A percentile compares a stretch with the other conserved stretches of the same genome.
Evolutionary conservation across 495 filamentous ascomycete genomes (phyloP).

Genomic region (Extremus antarcticus): DNA sequence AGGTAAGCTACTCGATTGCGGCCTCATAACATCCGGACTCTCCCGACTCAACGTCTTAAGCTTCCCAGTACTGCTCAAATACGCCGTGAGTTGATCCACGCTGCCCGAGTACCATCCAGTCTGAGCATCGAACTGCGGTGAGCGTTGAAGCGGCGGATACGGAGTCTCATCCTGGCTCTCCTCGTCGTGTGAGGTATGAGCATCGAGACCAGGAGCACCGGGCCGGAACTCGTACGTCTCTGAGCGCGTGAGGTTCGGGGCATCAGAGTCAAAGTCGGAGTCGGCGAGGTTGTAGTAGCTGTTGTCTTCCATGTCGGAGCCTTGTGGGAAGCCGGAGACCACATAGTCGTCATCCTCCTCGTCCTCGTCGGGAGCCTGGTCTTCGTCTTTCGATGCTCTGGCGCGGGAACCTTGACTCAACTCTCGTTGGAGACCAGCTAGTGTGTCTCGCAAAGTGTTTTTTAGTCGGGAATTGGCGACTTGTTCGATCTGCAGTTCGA

Average conservation of each 20-base stretch:
- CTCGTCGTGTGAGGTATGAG: constrained; percentile 6
- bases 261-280: background rate
- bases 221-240: constrained; percentile 7
- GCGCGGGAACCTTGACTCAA: constrained; percentile 4
- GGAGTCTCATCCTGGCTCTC: background rate
- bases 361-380: background rate
- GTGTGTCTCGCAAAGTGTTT: constrained; percentile 5
- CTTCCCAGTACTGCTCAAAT: background rate
- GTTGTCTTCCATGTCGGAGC: constrained; percentile 7
- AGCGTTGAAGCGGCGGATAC: background rate
- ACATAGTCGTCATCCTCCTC: constrained; percentile 1
- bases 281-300: background rate
- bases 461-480: background rate
- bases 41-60: background rate
- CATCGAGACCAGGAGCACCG: background rate
- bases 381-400: constrained; percentile 2
- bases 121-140: constrained; percentile 4
- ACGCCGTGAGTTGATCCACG: constrained; percentile 4
- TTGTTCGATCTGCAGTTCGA: constrained; percentile 13
- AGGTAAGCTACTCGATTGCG: background rate
- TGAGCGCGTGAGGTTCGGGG: background rate
- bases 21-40: background rate
- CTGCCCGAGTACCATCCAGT: constrained; percentile 12
- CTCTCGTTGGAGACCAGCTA: constrained; percentile 9
- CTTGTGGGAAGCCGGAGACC: background rate